Base-by-base conservation (phyloP, 2,329 filamentous ascomycete genomes). In the Ophiosphaerella herpotricha region DNA sequence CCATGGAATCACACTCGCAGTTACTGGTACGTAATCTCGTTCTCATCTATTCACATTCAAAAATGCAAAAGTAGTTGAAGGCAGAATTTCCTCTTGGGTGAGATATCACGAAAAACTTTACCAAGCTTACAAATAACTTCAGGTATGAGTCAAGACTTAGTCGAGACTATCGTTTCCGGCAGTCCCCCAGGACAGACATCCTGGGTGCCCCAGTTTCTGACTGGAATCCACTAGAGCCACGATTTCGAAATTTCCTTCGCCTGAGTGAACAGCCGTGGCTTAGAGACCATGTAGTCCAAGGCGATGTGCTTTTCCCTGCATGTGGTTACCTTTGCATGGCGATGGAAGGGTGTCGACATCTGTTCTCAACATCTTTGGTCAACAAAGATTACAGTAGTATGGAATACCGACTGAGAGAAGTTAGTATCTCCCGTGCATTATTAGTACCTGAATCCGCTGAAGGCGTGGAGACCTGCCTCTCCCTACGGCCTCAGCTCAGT, bases 1-100 rank as follows among this genome's bases (percentile, higher is more conserved):
- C 51, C 60, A 0, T 75, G 68, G 64, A 68, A 73, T 45, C 70
- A 73, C 46, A 50, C 59, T 4, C 57, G 52, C 7, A 46, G 51
- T 11, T 69, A 65, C 51, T 73, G 67, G 66, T 47, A 48, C 32
- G 39, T 31, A 16, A 39, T 11, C 26, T 29, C 26, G 7, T 29
- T 29, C 11, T 29, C 11, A 11, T 6, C 11, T 11, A 8, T 11
- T 8, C 26, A 29, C 2, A 21, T 21, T 4, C 18, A 21, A 4
- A 21, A 21, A 21, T 21, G 4, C 18, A 21, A 21, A 21, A 21
- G 18, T 5, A 21, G 18, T 21, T 21, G 3, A 21, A 21, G 18
- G 18, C 18, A 21, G 18, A 21, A 21, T 21, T 5, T 21, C 18
- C 18, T 4, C 18, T 21, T 21, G 18, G 18, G 18, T 21, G 18